These are phyloP conservation scores for Monosporascus sp. DNA, from an alignment of 2,329 filamentous ascomycete genomes.

Conservation along the genomic window DNA sequence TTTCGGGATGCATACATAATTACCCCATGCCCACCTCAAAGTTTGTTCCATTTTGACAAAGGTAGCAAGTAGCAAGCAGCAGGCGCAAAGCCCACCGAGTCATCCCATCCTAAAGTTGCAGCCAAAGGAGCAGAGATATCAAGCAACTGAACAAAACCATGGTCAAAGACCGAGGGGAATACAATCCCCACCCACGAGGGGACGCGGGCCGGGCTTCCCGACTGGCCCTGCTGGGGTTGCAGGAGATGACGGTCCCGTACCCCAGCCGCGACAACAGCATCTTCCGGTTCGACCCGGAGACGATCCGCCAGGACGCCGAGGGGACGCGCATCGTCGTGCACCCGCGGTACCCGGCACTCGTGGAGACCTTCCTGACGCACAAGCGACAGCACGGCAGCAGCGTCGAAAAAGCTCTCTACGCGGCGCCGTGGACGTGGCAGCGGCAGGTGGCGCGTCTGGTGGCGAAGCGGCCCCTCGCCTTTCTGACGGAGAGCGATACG, in stretches of 20 bases:
- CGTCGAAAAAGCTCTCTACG: conserved; percentile 18
- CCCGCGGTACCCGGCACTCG: conserved; percentile 17
- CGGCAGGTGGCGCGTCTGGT: conserved; percentile 20
- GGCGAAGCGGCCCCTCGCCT: conserved; percentile 19
- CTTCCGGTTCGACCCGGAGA: conserved; percentile 12
- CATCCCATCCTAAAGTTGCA: too few relatives aligned
- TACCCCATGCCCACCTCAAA: too few relatives aligned
- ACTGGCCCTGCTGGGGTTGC: conserved; percentile 10
- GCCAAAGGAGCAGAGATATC: too few relatives aligned
- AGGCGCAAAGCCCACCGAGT: too few relatives aligned
- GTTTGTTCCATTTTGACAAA: too few relatives aligned
- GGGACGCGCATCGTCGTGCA: conserved; percentile 24
- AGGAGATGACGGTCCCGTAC: conserved; percentile 2
- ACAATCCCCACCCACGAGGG: background rate
- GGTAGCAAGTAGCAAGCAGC: too few relatives aligned
- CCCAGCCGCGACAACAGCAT: conserved; percentile 22
- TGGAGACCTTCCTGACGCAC: conserved; percentile 20
- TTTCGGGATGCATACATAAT: too few relatives aligned
- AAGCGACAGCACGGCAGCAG: conserved; percentile 19
- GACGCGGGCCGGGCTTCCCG: background rate
- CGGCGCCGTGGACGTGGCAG: conserved; percentile 15
- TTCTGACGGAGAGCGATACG: conserved; percentile 14
- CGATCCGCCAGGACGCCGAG: conserved; percentile 14
- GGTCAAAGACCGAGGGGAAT: background rate
- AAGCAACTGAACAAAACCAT: too few relatives aligned